phyloP scores from a whole-genome alignment of 1,284 basidiomycete genomes.

The Moniliophthora roreri region DNA sequence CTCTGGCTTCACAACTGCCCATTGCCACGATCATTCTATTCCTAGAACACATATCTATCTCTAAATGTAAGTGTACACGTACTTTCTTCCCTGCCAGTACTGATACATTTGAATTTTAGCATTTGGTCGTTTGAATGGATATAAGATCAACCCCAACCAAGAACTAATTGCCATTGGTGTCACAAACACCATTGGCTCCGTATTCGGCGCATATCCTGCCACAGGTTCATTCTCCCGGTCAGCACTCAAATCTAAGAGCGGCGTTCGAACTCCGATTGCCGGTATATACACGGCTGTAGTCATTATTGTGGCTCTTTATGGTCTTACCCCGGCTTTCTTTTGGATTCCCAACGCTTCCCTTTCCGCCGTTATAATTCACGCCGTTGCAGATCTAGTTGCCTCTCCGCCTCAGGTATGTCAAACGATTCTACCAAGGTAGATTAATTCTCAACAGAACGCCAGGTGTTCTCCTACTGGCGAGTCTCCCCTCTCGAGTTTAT shows the following conservation, averaged over 20 bases:
- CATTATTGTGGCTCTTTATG: conserved; percentile 93
- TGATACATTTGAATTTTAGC: conserved; percentile 44
- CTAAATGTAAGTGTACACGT: conserved; percentile 63
- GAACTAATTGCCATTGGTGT: conserved; percentile 98
- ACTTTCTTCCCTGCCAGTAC: background rate
- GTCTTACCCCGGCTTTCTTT: conserved; percentile 87
- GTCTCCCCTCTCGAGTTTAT: conserved; percentile 92
- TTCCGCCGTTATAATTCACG: conserved; percentile 94
- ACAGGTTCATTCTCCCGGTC: conserved; percentile 98
- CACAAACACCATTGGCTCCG: conserved; percentile 84
- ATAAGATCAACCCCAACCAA: conserved; percentile 98
- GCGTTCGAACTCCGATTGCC: conserved; percentile 91
- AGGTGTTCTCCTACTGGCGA: conserved; percentile 91
- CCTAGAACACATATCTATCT: conserved; percentile 96
- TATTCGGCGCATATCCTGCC: conserved; percentile 92
- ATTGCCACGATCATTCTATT: conserved; percentile 94
- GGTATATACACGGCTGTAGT: conserved; percentile 88
- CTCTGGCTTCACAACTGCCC: conserved; percentile 80
- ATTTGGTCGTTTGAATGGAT: conserved; percentile 94
- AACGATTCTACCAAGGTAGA: background rate
- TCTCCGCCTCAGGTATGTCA: conserved; percentile 67
- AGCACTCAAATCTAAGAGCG: conserved; percentile 94
- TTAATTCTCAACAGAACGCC: background rate
- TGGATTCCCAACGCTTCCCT: conserved; percentile 83
- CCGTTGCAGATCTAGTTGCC: conserved; percentile 90